Conservation (phyloP, 148 eudicot species). For the Beta vulgaris region DNA sequence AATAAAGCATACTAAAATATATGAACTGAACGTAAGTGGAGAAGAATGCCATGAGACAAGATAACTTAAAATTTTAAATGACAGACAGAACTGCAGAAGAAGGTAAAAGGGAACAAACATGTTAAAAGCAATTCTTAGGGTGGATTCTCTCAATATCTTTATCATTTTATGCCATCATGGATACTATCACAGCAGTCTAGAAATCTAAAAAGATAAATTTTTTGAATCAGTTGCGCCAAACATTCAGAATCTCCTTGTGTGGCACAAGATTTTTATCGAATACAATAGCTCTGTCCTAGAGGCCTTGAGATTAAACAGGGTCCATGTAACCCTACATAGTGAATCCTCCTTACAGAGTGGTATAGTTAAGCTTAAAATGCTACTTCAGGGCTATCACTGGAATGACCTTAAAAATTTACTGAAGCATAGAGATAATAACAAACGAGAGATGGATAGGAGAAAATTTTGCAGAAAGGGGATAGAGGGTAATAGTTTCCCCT, state of each 20-base stretch:
- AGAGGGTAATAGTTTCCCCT: too few relatives aligned
- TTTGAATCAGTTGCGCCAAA: background rate
- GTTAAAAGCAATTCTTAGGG: background rate
- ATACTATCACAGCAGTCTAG: background rate
- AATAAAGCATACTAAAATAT: background rate
- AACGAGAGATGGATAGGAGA: too few relatives aligned
- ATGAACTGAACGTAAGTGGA: background rate
- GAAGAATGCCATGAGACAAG: conserved; percentile 4
- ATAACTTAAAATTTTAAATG: background rate
- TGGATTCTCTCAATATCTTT: background rate
- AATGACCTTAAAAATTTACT: too few relatives aligned
- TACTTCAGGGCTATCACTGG: too few relatives aligned
- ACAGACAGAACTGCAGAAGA: background rate
- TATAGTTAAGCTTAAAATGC: too few relatives aligned
- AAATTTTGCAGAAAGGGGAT: too few relatives aligned
- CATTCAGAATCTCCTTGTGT: background rate
- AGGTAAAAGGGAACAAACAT: background rate
- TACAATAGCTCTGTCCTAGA: too few relatives aligned
- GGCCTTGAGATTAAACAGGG: too few relatives aligned
- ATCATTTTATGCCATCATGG: background rate
- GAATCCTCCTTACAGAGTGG: too few relatives aligned
- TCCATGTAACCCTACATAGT: too few relatives aligned
- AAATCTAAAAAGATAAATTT: background rate
- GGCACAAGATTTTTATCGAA: too few relatives aligned
- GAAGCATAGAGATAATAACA: too few relatives aligned